phyloP scores from a whole-genome alignment of 257 asterid genomes.

The Jaltomata sinuosa region DNA sequence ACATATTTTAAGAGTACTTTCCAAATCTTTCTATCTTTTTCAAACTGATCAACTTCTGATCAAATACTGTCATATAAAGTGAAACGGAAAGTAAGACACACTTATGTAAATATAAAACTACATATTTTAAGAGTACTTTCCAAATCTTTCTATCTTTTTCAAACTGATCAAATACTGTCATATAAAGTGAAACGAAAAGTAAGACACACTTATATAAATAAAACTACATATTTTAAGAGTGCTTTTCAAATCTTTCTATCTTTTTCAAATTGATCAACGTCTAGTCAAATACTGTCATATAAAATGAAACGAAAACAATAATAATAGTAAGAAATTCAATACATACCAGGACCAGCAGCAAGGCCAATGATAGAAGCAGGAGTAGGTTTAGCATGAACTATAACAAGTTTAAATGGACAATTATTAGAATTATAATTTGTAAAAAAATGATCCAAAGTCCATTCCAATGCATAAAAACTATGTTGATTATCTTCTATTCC shows the following conservation, averaged over 20 bases:
- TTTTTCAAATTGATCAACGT: not conserved
- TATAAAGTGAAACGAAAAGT: too few species aligned
- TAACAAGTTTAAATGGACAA: slow-evolving; percentile 46
- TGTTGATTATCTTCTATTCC: slow-evolving; percentile 62
- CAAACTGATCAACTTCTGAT: not conserved
- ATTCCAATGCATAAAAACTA: slow-evolving; percentile 66
- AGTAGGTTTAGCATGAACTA: slow-evolving; percentile 65
- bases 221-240: too few species aligned
- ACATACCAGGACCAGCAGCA: slow-evolving; percentile 62
- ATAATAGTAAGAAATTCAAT: not conserved
- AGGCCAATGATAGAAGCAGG: slow-evolving; percentile 42
- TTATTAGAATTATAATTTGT: slow-evolving; percentile 11
- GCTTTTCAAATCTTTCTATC: too few species aligned
- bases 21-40: not conserved
- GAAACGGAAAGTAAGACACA: too few species aligned
- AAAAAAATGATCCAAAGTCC: slow-evolving; percentile 75
- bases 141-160: too few species aligned
- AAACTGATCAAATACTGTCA: not conserved
- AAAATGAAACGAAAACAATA: not conserved
- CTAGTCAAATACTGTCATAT: not conserved
- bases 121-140: too few species aligned
- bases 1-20: not conserved
- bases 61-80: too few species aligned
- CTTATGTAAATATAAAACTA: too few species aligned
- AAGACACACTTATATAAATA: too few species aligned